Evolutionary conservation across 2,329 filamentous ascomycete genomes (phyloP).

Genomic region (Tolypocladium album): DNA sequence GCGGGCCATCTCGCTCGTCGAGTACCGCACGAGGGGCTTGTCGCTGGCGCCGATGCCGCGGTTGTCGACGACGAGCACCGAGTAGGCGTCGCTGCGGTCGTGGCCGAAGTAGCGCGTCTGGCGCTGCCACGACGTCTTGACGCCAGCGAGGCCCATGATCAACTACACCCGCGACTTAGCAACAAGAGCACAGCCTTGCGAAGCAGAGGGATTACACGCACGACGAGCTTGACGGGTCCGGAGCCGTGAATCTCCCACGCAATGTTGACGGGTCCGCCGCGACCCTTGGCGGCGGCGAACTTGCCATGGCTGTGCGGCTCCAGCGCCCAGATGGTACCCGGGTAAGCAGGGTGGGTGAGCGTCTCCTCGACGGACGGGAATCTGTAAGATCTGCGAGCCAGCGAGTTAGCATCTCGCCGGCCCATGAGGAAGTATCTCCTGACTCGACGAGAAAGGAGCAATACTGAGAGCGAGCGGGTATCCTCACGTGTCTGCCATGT

Average conservation of each 20-base stretch:
- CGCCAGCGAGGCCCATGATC: conserved; percentile 70
- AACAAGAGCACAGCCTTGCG: not conserved
- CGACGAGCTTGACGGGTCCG: conserved; percentile 61
- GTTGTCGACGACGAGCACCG: conserved; percentile 71
- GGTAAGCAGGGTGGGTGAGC: conserved; percentile 53
- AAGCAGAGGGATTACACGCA: conserved; percentile 32
- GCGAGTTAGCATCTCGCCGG: not conserved
- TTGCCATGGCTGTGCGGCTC: conserved; percentile 52
- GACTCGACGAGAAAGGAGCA: not conserved
- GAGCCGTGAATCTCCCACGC: conserved; percentile 72
- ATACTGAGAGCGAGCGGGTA: not conserved
- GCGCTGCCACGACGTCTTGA: conserved; percentile 63
- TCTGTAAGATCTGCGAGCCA: conserved; percentile 4
- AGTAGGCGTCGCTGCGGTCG: conserved; percentile 53
- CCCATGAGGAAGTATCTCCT: not conserved
- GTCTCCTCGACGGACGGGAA: conserved; percentile 45
- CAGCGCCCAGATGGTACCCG: conserved; percentile 57
- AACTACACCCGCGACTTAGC: conserved; percentile 36
- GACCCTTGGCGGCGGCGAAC: conserved; percentile 52
- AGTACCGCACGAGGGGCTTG: conserved; percentile 68
- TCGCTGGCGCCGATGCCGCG: conserved; percentile 73
- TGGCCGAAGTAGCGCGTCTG: conserved; percentile 79
- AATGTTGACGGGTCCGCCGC: conserved; percentile 67
- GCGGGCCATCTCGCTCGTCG: conserved; percentile 73
- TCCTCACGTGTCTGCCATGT: not conserved